A percentile compares a stretch with the other conserved stretches of the same genome.
Evolutionary conservation across 257 asterid genomes (phyloP).

Genomic region (Perilla frutescens): DNA sequence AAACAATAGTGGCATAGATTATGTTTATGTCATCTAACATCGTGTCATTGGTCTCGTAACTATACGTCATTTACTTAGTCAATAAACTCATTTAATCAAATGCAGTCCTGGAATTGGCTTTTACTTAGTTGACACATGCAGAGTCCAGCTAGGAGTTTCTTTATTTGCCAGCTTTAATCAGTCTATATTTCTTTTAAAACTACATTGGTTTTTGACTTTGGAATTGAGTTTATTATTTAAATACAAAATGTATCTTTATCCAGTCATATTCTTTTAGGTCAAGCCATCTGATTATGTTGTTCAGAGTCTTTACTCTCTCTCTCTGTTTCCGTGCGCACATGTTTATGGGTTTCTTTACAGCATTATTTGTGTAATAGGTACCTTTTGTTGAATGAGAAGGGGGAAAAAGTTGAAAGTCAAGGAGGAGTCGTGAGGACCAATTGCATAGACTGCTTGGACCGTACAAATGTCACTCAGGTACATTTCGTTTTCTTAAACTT

Average conservation of each 20-base stretch:
- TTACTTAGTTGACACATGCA: constrained; percentile 9
- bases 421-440: constrained; percentile 91
- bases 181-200: constrained; percentile 2
- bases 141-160: constrained; percentile 8
- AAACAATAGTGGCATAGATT: neutral
- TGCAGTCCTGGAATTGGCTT: neutral
- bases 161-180: neutral
- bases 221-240: neutral
- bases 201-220: constrained; percentile 13
- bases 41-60: neutral
- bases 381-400: constrained; percentile 86
- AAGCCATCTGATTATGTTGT: constrained; percentile 18
- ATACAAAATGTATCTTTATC: neutral
- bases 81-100: constrained; percentile 8
- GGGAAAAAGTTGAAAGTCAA: constrained; percentile 87
- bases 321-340: neutral
- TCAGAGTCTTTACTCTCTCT: constrained; percentile 9
- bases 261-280: neutral
- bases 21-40: neutral
- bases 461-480: constrained; percentile 99
- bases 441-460: constrained; percentile 98
- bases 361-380: constrained; percentile 58
- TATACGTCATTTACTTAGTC: neutral
- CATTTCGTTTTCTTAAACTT: constrained; percentile 15
- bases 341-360: constrained; percentile 10